A percentile compares a stretch with the other conserved stretches of the same genome.
These are phyloP conservation scores for Arthrocladium fulminans DNA, from an alignment of 2,329 filamentous ascomycete species.

Conservation along the genomic window DNA sequence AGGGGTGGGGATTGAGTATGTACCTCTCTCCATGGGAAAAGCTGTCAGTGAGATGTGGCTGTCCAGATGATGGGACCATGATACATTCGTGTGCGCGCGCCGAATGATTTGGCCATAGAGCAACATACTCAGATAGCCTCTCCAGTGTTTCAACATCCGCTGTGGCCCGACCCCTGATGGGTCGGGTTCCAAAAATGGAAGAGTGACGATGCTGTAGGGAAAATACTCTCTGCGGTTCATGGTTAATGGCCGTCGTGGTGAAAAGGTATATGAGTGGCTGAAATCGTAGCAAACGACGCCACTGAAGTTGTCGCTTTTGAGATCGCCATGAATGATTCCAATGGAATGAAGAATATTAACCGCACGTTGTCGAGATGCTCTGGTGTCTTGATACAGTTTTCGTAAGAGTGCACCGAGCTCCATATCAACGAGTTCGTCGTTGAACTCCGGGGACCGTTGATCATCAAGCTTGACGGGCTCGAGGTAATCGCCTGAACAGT, in stretches of 20 bases:
- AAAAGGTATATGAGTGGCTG: not conserved
- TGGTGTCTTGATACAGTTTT: not conserved
- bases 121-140: not conserved
- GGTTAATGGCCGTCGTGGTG: not conserved
- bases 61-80: not conserved
- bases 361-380: not conserved
- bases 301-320: not conserved
- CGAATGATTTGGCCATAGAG: not conserved
- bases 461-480: not conserved
- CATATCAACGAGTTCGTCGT: not conserved
- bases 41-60: not conserved
- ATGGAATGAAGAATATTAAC: not conserved
- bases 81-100: not conserved
- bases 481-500: not conserved
- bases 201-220: not conserved
- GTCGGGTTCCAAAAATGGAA: slow-evolving; percentile 1
- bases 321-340: slow-evolving; percentile 1
- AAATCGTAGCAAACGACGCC: not conserved
- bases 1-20: not conserved
- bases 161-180: not conserved
- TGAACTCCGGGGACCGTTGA: not conserved
- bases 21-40: not conserved
- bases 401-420: not conserved
- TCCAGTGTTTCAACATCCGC: not conserved
- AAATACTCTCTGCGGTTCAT: not conserved